Conservation (phyloP, 768 basidiomycete species). For the Sistotremastrum niveocremeum region DNA sequence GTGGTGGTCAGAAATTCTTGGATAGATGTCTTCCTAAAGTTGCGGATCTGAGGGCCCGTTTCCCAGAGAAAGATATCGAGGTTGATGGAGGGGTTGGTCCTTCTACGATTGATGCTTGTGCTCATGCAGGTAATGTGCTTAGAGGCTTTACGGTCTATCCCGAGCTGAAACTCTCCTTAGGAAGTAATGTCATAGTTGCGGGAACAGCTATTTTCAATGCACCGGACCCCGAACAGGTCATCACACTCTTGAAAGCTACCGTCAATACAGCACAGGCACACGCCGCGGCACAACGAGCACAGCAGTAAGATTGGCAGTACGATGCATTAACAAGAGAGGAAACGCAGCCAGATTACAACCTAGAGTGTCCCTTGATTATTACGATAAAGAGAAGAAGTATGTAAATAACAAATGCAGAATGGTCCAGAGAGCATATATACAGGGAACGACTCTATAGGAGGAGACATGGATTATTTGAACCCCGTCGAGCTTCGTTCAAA, state of each 20-base stretch:
- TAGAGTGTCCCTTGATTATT: no score
- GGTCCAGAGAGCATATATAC: neutral
- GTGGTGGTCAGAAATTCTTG: conserved; percentile 94
- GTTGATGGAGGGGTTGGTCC: conserved; percentile 98
- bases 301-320: no score
- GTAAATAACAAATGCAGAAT: neutral
- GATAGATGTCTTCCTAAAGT: conserved; percentile 90
- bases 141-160: neutral
- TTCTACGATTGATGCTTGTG: conserved; percentile 76
- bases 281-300: no score
- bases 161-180: conserved; percentile 24
- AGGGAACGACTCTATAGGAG: neutral
- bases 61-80: conserved; percentile 92
- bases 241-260: conserved; percentile 51
- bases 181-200: conserved; percentile 96
- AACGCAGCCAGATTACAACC: no score
- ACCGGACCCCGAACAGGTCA: conserved; percentile 64
- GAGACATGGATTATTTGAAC: neutral
- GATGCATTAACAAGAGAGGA: no score
- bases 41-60: conserved; percentile 73
- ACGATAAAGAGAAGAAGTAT: neutral
- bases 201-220: conserved; percentile 92
- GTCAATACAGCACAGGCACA: conserved; percentile 53
- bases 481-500: neutral
- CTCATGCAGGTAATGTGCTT: conserved; percentile 58